These are phyloP conservation scores for Plasmodium vinckei DNA, from an alignment of 169 alveolate genomes.

Conservation along the genomic window DNA sequence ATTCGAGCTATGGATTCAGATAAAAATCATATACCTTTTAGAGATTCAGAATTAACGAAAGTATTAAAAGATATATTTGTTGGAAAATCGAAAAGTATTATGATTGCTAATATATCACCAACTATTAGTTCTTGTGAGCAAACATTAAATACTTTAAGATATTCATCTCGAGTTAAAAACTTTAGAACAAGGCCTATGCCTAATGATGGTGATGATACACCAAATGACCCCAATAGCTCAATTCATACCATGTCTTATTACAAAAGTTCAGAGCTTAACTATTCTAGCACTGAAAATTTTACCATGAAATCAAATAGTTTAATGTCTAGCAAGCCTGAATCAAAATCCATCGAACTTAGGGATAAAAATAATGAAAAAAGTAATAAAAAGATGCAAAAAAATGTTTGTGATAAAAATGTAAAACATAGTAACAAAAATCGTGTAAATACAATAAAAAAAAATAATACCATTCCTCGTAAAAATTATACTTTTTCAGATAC, in stretches of 20 bases:
- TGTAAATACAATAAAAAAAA: neutral
- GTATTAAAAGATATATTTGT: conserved; percentile 96
- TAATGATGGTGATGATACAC: conserved; percentile 60
- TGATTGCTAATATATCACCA: conserved; percentile 99
- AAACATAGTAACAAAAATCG: conserved; percentile 1
- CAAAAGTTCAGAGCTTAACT: conserved; percentile 7
- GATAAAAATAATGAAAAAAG: conserved; percentile 10
- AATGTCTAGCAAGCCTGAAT: neutral
- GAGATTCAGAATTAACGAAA: conserved; percentile 97
- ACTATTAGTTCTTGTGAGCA: conserved; percentile 97
- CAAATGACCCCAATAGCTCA: conserved; percentile 18
- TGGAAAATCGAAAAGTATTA: conserved; percentile 95
- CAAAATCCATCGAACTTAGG: conserved; percentile 25
- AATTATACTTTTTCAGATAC: conserved; percentile 59
- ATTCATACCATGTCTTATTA: conserved; percentile 23
- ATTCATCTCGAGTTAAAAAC: conserved; percentile 97
- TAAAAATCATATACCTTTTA: conserved; percentile 98
- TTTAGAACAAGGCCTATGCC: conserved; percentile 86
- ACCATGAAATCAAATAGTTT: neutral
- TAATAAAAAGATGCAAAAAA: conserved; percentile 41
- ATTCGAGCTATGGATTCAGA: conserved; percentile 99
- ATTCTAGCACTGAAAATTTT: neutral
- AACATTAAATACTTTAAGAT: conserved; percentile 97
- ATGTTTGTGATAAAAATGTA: neutral
- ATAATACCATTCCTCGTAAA: conserved; percentile 1